These are phyloP conservation scores for Capsella rubella DNA, from an alignment of 441 rosid genomes.

Conservation along the genomic window DNA sequence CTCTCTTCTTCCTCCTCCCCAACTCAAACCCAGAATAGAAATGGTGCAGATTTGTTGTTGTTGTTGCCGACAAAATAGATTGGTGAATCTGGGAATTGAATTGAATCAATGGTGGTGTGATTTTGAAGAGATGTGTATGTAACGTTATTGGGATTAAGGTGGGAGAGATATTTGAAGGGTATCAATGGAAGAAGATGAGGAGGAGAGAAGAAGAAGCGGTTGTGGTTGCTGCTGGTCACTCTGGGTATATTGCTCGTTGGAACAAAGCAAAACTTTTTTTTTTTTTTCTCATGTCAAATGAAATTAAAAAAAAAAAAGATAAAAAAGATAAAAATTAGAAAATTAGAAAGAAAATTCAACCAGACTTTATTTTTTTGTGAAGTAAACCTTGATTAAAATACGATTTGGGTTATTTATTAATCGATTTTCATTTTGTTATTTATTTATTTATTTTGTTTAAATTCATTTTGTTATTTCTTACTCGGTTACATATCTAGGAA, in stretches of 20 bases:
- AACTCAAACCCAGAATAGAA: slow-evolving; percentile 11
- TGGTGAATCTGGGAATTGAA: neutral
- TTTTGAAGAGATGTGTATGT: neutral
- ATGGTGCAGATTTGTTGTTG: slow-evolving; percentile 1
- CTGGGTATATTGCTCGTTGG: slow-evolving; percentile 26
- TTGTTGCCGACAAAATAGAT: slow-evolving; percentile 25
- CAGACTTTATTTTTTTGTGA: too few species aligned
- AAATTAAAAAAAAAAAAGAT: neutral
- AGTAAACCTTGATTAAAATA: too few species aligned
- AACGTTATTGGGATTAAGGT: neutral
- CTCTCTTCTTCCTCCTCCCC: neutral
- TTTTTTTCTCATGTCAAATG: neutral
- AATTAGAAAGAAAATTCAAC: too few species aligned
- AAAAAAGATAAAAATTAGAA: too few species aligned
- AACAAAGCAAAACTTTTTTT: slow-evolving; percentile 12
- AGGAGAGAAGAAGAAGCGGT: slow-evolving; percentile 34
- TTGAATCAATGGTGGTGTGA: slow-evolving; percentile 14
- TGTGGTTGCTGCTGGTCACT: slow-evolving; percentile 38
- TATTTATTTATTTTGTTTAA: too few species aligned
- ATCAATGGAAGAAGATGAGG: slow-evolving; percentile 18
- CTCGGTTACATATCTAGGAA: too few species aligned
- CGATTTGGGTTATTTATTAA: too few species aligned
- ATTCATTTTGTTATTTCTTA: too few species aligned
- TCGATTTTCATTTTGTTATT: too few species aligned
- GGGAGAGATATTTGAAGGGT: neutral